Evolutionary conservation across 306 rosid genomes (phyloP).

Genomic region (Oxytropis ochrocephala): DNA sequence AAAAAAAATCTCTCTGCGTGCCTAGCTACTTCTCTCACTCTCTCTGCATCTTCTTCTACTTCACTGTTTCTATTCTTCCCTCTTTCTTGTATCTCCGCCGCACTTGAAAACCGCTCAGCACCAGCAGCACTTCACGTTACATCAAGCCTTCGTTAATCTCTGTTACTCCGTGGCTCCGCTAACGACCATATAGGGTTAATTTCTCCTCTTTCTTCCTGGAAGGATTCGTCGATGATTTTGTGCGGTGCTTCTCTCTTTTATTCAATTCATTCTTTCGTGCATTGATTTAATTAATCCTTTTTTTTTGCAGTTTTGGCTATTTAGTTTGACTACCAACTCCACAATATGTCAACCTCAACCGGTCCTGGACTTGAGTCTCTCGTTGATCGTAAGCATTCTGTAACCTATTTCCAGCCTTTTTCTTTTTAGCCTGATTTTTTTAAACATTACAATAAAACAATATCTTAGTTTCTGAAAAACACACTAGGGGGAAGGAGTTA

Average conservation of each 20-base stretch:
- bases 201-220: neutral
- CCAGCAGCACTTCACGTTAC: too few species aligned
- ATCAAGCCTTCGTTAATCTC: too few species aligned
- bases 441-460: neutral
- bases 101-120: too few species aligned
- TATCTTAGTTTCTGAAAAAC: neutral
- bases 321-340: neutral
- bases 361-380: slow-evolving; percentile 52
- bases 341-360: slow-evolving; percentile 34
- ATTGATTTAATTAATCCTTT: neutral
- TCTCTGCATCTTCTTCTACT: too few species aligned
- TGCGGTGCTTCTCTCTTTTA: neutral
- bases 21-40: too few species aligned
- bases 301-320: neutral
- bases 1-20: too few species aligned
- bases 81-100: too few species aligned
- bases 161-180: too few species aligned
- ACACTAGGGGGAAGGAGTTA: neutral
- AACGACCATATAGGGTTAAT: too few species aligned
- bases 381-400: slow-evolving; percentile 40
- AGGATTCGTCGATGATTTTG: neutral
- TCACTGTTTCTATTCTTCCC: too few species aligned
- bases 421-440: neutral
- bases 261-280: neutral
- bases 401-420: neutral